Percentiles rank a stretch among this genome's conserved stretches.
Evolutionary conservation across 208 protist genomes (phyloP).

Genomic region (Trypanosoma boissoni): DNA sequence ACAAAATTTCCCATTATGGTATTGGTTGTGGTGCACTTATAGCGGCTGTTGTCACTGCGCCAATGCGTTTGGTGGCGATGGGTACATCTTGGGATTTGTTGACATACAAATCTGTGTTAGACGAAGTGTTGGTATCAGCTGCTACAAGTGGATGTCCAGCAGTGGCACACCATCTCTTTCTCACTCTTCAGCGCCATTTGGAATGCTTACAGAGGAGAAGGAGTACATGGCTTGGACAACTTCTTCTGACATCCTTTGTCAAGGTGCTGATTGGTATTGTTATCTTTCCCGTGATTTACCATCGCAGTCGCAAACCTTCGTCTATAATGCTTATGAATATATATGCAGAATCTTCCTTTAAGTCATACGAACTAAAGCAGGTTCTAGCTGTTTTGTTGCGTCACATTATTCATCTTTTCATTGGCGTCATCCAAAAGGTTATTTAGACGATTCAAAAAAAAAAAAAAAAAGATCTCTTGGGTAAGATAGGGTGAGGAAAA

Average conservation of each 20-base stretch:
- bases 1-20: conserved; percentile 20
- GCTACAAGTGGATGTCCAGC: conserved; percentile 41
- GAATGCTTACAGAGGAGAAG: conserved; percentile 31
- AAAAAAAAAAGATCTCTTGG: background rate
- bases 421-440: conserved; percentile 27
- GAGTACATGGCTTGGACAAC: conserved; percentile 29
- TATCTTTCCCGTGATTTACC: conserved; percentile 65
- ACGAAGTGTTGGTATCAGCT: conserved; percentile 54
- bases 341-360: conserved; percentile 44
- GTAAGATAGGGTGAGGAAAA: background rate
- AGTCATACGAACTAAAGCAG: conserved; percentile 58
- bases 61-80: conserved; percentile 64
- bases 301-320: conserved; percentile 51
- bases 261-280: conserved; percentile 56
- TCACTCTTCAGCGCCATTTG: conserved; percentile 36
- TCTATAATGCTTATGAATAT: conserved; percentile 39
- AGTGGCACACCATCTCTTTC: conserved; percentile 31
- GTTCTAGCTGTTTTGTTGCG: conserved; percentile 48
- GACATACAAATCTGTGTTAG: conserved; percentile 64
- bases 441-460: background rate
- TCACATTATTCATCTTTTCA: conserved; percentile 32
- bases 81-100: conserved; percentile 52
- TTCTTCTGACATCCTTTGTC: conserved; percentile 42
- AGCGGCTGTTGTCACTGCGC: conserved; percentile 36
- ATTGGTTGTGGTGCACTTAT: conserved; percentile 33